Percentiles rank a stretch among this genome's conserved stretches.
phyloP scores from a whole-genome alignment of 345 rosid genomes.

The Trapa bicornis region DNA sequence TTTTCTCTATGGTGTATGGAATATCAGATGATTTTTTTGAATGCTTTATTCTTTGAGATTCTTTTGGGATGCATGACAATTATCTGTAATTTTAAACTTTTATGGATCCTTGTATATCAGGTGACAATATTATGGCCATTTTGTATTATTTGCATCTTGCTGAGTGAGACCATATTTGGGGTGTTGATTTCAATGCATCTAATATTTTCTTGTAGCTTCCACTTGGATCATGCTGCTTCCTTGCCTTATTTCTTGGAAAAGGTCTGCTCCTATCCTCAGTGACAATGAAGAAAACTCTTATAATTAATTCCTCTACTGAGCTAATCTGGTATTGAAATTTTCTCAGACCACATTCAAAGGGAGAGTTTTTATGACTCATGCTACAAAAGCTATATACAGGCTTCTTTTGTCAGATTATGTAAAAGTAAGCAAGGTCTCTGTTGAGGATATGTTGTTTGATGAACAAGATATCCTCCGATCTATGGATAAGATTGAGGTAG shows the following conservation, averaged over 20 bases:
- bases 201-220: constrained; percentile 60
- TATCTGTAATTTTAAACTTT: neutral
- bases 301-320: neutral
- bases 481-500: constrained; percentile 89
- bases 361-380: constrained; percentile 92
- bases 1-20: neutral
- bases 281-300: no score
- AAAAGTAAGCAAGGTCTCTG: constrained; percentile 93
- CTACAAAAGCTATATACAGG: constrained; percentile 89
- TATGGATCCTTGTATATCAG: no score
- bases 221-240: constrained; percentile 98
- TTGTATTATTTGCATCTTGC: no score
- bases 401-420: constrained; percentile 81
- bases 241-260: constrained; percentile 88
- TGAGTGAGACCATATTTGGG: no score
- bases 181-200: neutral
- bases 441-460: constrained; percentile 91
- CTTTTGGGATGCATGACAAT: neutral
- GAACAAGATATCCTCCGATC: constrained; percentile 72
- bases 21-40: neutral
- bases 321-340: constrained; percentile 6
- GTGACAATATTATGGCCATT: no score
- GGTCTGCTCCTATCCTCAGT: constrained; percentile 30
- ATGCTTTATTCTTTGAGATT: neutral
- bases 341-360: constrained; percentile 81